Evolutionary conservation across 805 yeast genomes (phyloP).

Genomic region (Sporopachydermia quercuum): DNA sequence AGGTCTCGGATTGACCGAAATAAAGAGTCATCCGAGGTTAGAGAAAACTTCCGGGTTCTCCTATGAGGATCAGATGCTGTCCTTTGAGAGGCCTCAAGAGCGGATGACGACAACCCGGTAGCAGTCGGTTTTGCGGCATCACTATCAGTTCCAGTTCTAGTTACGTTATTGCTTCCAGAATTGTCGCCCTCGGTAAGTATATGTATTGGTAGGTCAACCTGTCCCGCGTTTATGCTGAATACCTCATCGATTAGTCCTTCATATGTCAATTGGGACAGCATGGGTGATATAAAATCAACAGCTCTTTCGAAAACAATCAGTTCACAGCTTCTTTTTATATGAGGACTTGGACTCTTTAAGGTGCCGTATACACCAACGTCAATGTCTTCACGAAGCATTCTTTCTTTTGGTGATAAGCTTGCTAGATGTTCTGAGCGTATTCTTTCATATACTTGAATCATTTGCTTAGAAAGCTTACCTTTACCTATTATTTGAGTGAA

Average conservation of each 20-base stretch:
- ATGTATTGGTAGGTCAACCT: constrained; percentile 17
- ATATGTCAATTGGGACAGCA: constrained; percentile 67
- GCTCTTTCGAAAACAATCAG: constrained; percentile 68
- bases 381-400: constrained; percentile 17
- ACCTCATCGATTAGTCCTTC: constrained; percentile 70
- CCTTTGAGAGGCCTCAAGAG: constrained; percentile 5
- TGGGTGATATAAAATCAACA: constrained; percentile 55
- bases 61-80: constrained; percentile 12
- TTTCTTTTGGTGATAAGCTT: constrained; percentile 22
- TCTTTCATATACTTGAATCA: not conserved
- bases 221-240: constrained; percentile 26
- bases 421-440: constrained; percentile 13
- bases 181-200: constrained; percentile 7
- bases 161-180: constrained; percentile 4
- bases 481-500: constrained; percentile 42
- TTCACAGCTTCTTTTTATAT: constrained; percentile 38
- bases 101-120: not conserved
- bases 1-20: constrained; percentile 39
- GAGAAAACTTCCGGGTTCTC: constrained; percentile 11
- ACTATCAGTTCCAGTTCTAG: constrained; percentile 1
- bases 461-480: constrained; percentile 29
- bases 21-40: constrained; percentile 28
- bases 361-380: constrained; percentile 19
- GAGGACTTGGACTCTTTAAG: not conserved
- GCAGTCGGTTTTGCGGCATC: constrained; percentile 3